Conservation (phyloP, 306 rosid species). For the Citrullus colocynthis region DNA sequence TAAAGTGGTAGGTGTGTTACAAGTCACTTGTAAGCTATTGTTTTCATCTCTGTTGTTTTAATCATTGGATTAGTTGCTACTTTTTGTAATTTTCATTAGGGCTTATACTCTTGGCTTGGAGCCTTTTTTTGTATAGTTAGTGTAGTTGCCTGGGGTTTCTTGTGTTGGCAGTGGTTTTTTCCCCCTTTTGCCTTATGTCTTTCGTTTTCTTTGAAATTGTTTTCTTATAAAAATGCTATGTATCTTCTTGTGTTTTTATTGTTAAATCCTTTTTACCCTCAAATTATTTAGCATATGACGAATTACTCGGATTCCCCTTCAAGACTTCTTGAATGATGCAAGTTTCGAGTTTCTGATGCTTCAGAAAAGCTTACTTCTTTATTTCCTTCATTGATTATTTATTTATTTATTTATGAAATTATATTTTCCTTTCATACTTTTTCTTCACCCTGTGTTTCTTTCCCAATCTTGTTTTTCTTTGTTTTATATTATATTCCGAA, state of each 20-base stretch:
- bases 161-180: background rate
- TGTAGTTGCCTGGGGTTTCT: background rate
- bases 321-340: slow-evolving; percentile 31
- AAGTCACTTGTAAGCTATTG: background rate
- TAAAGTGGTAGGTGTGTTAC: background rate
- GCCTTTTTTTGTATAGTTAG: background rate
- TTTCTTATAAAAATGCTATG: background rate
- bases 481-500: no score
- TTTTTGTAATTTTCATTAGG: background rate
- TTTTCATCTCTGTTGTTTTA: background rate
- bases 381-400: background rate
- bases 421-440: background rate
- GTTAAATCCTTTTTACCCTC: background rate
- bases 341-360: background rate
- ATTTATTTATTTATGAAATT: no score
- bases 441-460: background rate
- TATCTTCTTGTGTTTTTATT: background rate
- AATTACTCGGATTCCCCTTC: slow-evolving; percentile 34
- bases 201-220: no score
- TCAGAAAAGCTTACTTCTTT: background rate
- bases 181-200: background rate
- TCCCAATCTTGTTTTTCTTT: background rate
- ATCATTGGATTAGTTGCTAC: background rate
- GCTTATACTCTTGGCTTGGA: background rate
- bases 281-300: background rate